Percentiles rank a stretch among this genome's conserved stretches.
These are phyloP conservation scores for Hypoxylon sp. DNA, from an alignment of 2,329 filamentous ascomycete genomes.

Conservation along the genomic window DNA sequence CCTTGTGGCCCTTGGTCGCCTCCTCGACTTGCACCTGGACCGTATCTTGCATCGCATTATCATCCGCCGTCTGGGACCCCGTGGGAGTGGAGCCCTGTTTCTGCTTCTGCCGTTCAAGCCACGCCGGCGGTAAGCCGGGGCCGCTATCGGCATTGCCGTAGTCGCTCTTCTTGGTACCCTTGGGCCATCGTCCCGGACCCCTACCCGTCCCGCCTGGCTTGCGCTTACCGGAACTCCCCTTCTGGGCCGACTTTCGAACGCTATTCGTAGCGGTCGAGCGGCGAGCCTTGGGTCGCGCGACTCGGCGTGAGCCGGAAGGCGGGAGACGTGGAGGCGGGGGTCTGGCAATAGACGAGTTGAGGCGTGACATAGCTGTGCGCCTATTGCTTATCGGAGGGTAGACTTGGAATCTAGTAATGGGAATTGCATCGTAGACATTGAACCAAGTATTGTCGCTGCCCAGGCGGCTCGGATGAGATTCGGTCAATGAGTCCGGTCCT, in stretches of 20 bases:
- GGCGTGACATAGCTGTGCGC: slow-evolving; percentile 56
- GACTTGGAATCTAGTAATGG: slow-evolving; percentile 76
- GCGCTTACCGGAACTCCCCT: slow-evolving; percentile 55
- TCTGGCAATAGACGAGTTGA: slow-evolving; percentile 51
- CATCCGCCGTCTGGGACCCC: slow-evolving; percentile 33
- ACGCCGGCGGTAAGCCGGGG: slow-evolving; percentile 67
- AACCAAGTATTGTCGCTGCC: slow-evolving; percentile 54
- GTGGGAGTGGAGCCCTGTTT: slow-evolving; percentile 25
- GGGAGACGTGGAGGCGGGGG: slow-evolving; percentile 39
- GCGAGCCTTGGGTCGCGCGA: slow-evolving; percentile 51
- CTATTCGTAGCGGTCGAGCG: slow-evolving; percentile 47
- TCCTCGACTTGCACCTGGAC: slow-evolving; percentile 51
- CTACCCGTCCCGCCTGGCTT: slow-evolving; percentile 70
- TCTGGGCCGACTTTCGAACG: slow-evolving; percentile 48
- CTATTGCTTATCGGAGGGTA: slow-evolving; percentile 71
- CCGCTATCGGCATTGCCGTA: slow-evolving; percentile 72
- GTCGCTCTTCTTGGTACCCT: slow-evolving; percentile 72
- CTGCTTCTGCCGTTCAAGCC: slow-evolving; percentile 51
- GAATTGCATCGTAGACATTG: slow-evolving; percentile 64
- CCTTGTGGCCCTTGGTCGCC: slow-evolving; percentile 40
- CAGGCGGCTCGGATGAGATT: slow-evolving; percentile 35
- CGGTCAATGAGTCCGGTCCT: slow-evolving; percentile 19
- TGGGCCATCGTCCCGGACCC: slow-evolving; percentile 71
- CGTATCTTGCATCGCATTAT: slow-evolving; percentile 43
- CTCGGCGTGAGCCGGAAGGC: slow-evolving; percentile 46